These are phyloP conservation scores for Neurospora sp. DNA, from an alignment of 495 filamentous ascomycete genomes.

Conservation along the genomic window DNA sequence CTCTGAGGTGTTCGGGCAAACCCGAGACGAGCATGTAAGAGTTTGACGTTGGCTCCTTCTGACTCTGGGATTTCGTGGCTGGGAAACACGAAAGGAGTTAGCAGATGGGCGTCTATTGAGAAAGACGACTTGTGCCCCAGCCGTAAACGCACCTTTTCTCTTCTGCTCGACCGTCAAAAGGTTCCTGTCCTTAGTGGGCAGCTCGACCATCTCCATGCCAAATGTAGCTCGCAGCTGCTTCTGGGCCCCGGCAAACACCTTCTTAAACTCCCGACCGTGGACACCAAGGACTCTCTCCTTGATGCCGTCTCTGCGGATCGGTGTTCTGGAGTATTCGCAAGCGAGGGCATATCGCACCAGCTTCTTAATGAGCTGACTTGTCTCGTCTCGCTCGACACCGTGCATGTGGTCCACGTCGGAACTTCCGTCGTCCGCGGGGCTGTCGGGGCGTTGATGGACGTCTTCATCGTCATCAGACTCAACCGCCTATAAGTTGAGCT, in stretches of 20 bases:
- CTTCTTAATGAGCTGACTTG: constrained; percentile 66
- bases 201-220: constrained; percentile 78
- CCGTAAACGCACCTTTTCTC: constrained; percentile 33
- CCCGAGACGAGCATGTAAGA: constrained; percentile 65
- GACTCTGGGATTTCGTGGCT: constrained; percentile 34
- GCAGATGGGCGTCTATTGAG: neutral
- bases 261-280: constrained; percentile 53
- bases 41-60: constrained; percentile 44
- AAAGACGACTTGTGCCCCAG: neutral
- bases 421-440: constrained; percentile 12
- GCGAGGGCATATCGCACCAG: constrained; percentile 82
- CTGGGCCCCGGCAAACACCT: constrained; percentile 60
- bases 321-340: constrained; percentile 73
- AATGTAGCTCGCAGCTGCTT: constrained; percentile 52
- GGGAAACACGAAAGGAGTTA: constrained; percentile 10
- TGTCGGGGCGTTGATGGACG: constrained; percentile 3
- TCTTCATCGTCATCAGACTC: constrained; percentile 19
- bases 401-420: constrained; percentile 33
- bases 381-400: constrained; percentile 24
- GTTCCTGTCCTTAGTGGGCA: constrained; percentile 76
- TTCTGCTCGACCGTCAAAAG: constrained; percentile 69
- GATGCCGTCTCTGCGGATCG: constrained; percentile 71
- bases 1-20: constrained; percentile 56
- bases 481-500: neutral
- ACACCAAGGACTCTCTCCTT: constrained; percentile 54